phyloP scores from a whole-genome alignment of 2,329 filamentous ascomycete genomes.

The Aspergillus sp. region DNA sequence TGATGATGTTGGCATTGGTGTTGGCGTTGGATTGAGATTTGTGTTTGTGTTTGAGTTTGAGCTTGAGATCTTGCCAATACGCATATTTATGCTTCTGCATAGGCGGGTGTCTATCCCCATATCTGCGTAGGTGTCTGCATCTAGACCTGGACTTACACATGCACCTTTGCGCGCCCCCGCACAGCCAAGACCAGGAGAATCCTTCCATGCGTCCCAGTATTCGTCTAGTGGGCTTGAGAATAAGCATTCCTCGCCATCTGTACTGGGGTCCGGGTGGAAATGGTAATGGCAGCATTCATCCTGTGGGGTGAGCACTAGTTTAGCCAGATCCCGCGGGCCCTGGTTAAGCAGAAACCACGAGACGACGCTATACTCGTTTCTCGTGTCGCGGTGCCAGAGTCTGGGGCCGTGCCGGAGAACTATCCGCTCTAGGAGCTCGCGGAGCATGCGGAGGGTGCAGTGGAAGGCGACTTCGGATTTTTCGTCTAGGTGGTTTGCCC shows the following conservation, averaged over 20 bases:
- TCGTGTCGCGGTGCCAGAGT: slow-evolving; percentile 26
- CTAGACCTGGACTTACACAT: background rate
- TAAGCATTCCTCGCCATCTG: slow-evolving; percentile 16
- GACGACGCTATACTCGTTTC: slow-evolving; percentile 27
- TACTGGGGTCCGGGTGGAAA: background rate
- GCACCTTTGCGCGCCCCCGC: background rate
- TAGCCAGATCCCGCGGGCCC: slow-evolving; percentile 23
- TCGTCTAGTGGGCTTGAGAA: slow-evolving; percentile 28
- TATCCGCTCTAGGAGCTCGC: slow-evolving; percentile 29
- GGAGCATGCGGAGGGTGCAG: slow-evolving; percentile 29
- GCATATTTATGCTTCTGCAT: background rate
- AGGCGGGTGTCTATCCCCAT: background rate
- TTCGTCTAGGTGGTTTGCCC: slow-evolving; percentile 22
- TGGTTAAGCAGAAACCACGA: slow-evolving; percentile 31
- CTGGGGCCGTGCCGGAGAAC: slow-evolving; percentile 30
- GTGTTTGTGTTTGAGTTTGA: background rate
- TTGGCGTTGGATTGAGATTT: background rate
- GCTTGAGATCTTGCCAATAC: background rate
- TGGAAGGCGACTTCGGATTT: slow-evolving; percentile 29
- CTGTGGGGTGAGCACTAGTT: slow-evolving; percentile 27
- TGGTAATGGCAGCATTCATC: slow-evolving; percentile 27
- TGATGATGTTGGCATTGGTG: background rate
- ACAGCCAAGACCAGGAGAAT: slow-evolving; percentile 22
- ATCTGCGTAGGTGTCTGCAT: background rate
- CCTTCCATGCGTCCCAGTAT: slow-evolving; percentile 29